Evolutionary conservation across 768 basidiomycete genomes (phyloP), one percentile per base, ranked within the genome.

Genomic region (Candolleomyces eurysporus): DNA sequence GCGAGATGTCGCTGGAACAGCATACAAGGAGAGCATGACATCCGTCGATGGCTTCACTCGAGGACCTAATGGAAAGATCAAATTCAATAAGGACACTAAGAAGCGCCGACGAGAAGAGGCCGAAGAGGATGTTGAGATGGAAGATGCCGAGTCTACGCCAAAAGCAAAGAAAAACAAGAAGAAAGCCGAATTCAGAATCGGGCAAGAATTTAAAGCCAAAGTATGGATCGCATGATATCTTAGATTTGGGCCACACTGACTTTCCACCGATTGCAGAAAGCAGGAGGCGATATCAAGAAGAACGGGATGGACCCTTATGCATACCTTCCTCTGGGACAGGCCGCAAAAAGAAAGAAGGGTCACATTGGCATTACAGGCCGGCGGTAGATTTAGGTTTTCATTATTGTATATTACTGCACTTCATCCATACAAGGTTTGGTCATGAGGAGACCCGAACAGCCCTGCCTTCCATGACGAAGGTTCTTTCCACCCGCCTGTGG

Each of bases 31-130:
- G 74, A 85, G 81, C 53, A 69, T 96, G 60, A 87, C 88, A 9
- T 94, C 93, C 6, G 87, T 86, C 22, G 96, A 98, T 72, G 96
- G 96, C 21, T 94, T 94, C 76, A 90, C 84, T 3, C 86, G 96
- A 31, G 92, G 93, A 22, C 79, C 87, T 1, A 87, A 85, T 63
- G 97, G 97, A 5, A 86, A 85, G 58, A 75, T 98, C 71, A 96
- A 94, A 73, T 98, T 98, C 77, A 93, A 97, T 79, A 98, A 97
- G 73, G 90, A 96, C 69, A 98, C 94, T 42, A 98, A 96, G 75
- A 95, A 96, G 73, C 87, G 94, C 61, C 77, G 94, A 62, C 83
- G 90, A 54, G 87, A 87, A 56, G 82, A 81, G 61, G 85, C 85
- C 17, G 85, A 36, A 36, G 36, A 81, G 55, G 88, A 91, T 62